Conservation (phyloP, 805 yeast genomes). For the Pichia gijzeniarum region DNA sequence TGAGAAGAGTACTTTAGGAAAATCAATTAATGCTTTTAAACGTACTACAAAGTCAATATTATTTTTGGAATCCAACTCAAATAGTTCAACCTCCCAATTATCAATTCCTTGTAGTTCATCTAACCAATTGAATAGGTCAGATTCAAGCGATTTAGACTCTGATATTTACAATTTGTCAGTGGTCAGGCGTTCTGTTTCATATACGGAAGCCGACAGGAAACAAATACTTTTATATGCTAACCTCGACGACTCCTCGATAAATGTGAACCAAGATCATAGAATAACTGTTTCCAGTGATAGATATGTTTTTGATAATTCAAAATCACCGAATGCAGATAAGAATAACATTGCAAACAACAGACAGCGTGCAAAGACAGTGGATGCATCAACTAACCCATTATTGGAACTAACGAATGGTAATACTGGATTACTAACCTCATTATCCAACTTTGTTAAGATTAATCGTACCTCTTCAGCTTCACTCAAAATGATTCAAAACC, state of each 20-base stretch:
- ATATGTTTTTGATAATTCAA: background rate
- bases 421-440: conserved; percentile 25
- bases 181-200: conserved; percentile 7
- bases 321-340: conserved; percentile 4
- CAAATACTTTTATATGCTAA: background rate
- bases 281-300: background rate
- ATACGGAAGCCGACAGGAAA: conserved; percentile 9
- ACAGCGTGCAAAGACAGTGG: conserved; percentile 30
- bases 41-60: conserved; percentile 13
- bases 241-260: background rate
- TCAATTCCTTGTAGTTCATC: background rate
- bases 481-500: background rate
- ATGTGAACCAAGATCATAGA: background rate
- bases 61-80: conserved; percentile 11
- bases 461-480: conserved; percentile 12
- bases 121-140: background rate
- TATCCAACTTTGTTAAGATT: conserved; percentile 26
- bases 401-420: conserved; percentile 10
- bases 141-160: background rate
- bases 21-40: conserved; percentile 12
- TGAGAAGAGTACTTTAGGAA: conserved; percentile 12
- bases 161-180: background rate
- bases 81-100: background rate
- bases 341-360: conserved; percentile 8
- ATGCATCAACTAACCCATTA: conserved; percentile 21